Conservation (phyloP, 805 yeast species). For the Ogataea siamensis region DNA sequence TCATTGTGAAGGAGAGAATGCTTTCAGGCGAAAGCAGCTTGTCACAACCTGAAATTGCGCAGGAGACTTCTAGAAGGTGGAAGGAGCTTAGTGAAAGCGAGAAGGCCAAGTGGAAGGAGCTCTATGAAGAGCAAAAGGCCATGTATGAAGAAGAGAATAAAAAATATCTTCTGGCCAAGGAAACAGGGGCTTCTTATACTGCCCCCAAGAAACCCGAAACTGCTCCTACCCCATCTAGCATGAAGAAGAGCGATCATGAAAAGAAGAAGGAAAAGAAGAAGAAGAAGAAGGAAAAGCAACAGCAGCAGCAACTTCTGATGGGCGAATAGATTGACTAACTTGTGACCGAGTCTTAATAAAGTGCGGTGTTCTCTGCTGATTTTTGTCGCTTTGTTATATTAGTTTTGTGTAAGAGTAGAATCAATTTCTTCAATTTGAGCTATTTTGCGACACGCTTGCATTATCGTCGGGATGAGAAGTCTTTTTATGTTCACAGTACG, state of each 20-base stretch:
- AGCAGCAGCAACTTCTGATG: slow-evolving; percentile 11
- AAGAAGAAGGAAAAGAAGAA: slow-evolving; percentile 53
- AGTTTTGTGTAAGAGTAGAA: slow-evolving; percentile 13
- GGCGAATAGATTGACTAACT: slow-evolving; percentile 6
- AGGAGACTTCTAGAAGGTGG: slow-evolving; percentile 80
- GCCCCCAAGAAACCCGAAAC: slow-evolving; percentile 29
- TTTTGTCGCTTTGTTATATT: slow-evolving; percentile 16
- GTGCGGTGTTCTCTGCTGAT: background rate
- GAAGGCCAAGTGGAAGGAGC: slow-evolving; percentile 68
- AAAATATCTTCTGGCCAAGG: slow-evolving; percentile 31
- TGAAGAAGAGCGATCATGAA: slow-evolving; percentile 33
- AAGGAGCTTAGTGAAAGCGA: slow-evolving; percentile 64
- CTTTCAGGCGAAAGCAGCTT: slow-evolving; percentile 58
- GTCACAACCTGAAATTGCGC: slow-evolving; percentile 74
- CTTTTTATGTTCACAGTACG: slow-evolving; percentile 24
- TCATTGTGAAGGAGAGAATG: slow-evolving; percentile 65
- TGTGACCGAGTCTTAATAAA: background rate
- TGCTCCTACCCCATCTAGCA: slow-evolving; percentile 21
- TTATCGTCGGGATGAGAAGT: slow-evolving; percentile 22
- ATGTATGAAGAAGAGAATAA: slow-evolving; percentile 33
- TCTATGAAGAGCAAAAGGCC: slow-evolving; percentile 46
- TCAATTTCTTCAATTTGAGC: slow-evolving; percentile 3
- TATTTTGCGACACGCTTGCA: slow-evolving; percentile 1
- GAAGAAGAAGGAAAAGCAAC: slow-evolving; percentile 42
- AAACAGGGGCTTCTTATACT: slow-evolving; percentile 28